Percentiles rank a stretch among this genome's conserved stretches.
Conservation (phyloP, 1,284 basidiomycete genomes). For the Cryptococcus sp. region DNA sequence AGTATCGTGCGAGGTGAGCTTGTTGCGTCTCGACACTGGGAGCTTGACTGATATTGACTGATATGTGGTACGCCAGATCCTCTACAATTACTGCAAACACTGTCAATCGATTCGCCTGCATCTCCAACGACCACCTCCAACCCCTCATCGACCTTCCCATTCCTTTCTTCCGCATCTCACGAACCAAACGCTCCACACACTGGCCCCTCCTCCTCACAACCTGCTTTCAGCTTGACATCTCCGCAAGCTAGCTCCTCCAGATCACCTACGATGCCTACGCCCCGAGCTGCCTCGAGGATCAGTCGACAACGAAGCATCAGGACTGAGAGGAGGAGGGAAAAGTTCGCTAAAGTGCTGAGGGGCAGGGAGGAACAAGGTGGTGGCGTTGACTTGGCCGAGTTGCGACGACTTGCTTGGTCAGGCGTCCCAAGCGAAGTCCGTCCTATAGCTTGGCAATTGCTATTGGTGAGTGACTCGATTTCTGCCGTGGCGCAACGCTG, state of each 20-base stretch:
- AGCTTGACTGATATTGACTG: constrained; percentile 16
- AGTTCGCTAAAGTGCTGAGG: constrained; percentile 45
- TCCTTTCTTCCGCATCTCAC: constrained; percentile 33
- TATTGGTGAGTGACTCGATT: constrained; percentile 66
- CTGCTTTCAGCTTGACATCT: background rate
- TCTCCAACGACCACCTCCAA: constrained; percentile 22
- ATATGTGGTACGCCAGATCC: constrained; percentile 57
- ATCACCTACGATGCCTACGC: constrained; percentile 15
- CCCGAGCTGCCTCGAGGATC: constrained; percentile 43
- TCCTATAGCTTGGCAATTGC: constrained; percentile 90
- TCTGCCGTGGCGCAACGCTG: background rate
- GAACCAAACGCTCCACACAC: constrained; percentile 28
- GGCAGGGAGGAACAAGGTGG: constrained; percentile 35
- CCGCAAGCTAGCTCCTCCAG: constrained; percentile 11
- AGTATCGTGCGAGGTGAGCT: constrained; percentile 70
- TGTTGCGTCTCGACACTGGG: constrained; percentile 8
- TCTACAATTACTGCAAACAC: constrained; percentile 50
- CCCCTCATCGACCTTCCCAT: constrained; percentile 37
- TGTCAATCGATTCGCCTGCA: constrained; percentile 30
- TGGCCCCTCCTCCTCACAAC: constrained; percentile 22
- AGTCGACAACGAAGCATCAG: constrained; percentile 66
- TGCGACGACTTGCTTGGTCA: constrained; percentile 92
- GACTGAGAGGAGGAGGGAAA: constrained; percentile 49
- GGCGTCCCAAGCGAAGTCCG: constrained; percentile 87
- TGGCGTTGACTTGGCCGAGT: constrained; percentile 61